Base-by-base conservation (phyloP, 768 basidiomycete genomes). In the Chalciporus piperatus region DNA sequence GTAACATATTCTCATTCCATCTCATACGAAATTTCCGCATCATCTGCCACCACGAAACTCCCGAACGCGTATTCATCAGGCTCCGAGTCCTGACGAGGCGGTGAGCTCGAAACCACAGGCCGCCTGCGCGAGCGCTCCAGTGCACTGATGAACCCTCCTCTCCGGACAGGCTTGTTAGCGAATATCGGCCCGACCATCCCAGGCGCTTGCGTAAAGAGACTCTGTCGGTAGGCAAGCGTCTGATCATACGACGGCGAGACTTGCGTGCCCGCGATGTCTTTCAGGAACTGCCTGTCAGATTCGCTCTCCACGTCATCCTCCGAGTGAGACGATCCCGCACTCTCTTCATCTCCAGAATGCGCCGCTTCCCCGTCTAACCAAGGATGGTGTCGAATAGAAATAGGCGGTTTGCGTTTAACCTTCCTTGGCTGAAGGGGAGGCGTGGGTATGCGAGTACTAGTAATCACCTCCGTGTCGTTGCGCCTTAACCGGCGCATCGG, bases 31-130 rank as follows among this genome's bases (percentile, higher is more conserved):
- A 87, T 77, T 28, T 89, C 85, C 19, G 77, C 85, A 38, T 89
- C 87, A 61, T 93, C 90, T 48, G 75, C 80, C 12, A 93, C 89
- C 14, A 93, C 80, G 59, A 93, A 93, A 63, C 86, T 92, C 11
- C 82, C 91, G 40, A 86, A 61, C 39, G 72, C 76, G 63, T 93
- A 93, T 44, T 81, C 77, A 55, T 91, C 85, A 6, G 77, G 70
- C 45, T 76, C 78, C 12, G 71, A 75, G 32, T 77, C 74, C 35
- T 76, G 74, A 17, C 70, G 69, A 19, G 72, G 71, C 4, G 89
- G 87, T 1, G 88, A 90, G 56, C 86, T 89, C 9, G 83, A 81
- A 44, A 76, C 59, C 33, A 52, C 58, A 30, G 64, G 60, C 27
- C 67, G 66, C 38, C 55, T 67, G 25, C 59, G 61, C 32, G 69